Percentiles rank a stretch among this genome's conserved stretches.
These are phyloP conservation scores for Berkeleyomyces rouxiae DNA, from an alignment of 2,329 filamentous ascomycete species.

Conservation along the genomic window DNA sequence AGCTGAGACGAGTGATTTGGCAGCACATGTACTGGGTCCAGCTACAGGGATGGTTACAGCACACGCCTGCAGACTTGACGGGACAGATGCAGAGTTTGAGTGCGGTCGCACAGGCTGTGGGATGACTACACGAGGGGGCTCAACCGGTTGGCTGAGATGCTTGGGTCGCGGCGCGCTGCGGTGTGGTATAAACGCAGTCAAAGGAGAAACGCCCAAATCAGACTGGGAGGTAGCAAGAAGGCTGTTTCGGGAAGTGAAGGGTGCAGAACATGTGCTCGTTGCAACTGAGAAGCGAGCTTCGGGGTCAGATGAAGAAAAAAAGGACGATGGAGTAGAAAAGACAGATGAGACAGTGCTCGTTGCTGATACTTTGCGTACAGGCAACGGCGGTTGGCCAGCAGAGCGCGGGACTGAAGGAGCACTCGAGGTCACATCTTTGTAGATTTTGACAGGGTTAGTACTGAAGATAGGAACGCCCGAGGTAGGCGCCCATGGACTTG, in stretches of 20 bases:
- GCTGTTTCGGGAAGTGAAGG: background rate
- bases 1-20: background rate
- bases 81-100: background rate
- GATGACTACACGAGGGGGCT: background rate
- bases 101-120: background rate
- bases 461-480: background rate
- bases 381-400: background rate
- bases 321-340: background rate
- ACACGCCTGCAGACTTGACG: background rate
- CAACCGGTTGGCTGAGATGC: slow-evolving; percentile 8
- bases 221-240: slow-evolving; percentile 1
- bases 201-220: slow-evolving; percentile 1
- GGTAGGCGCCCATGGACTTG: background rate
- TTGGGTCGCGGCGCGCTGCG: slow-evolving; percentile 4
- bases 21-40: background rate
- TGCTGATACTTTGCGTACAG: background rate
- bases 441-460: background rate
- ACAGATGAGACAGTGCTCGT: background rate
- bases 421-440: background rate
- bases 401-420: background rate
- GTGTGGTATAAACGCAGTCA: slow-evolving; percentile 3
- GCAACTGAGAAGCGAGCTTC: background rate
- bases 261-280: background rate
- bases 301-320: background rate
- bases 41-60: background rate